Base-by-base conservation (phyloP, 2,329 filamentous ascomycete species). In the Aquanectria penicillioides region DNA sequence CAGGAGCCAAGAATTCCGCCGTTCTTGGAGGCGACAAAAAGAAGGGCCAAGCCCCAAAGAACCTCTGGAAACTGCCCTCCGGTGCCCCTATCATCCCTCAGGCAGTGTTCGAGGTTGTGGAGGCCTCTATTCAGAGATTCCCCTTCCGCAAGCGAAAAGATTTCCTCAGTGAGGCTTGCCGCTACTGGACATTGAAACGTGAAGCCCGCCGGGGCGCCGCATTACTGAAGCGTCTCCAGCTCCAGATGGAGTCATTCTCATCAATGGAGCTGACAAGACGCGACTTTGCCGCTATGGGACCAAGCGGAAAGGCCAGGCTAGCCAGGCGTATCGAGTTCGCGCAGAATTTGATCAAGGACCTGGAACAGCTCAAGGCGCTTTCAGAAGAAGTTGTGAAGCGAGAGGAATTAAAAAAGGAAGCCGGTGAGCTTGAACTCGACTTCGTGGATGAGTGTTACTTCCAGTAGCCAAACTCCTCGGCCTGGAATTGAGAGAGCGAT, bases 121-220 rank as follows among this genome's bases (percentile, higher is more conserved):
- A 97, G 67, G 86, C 87, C 38, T 92, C 94, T 0, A 83, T 99
- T 28, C 86, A 89, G 62, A 88, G 92, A 43, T 98, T 98, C 73
- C 86, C 87, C 29, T 80, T 88, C 57, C 87, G 90, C 25, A 96
- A 95, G 73, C 88, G 93, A 49, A 97, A 96, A 72, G 94, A 97
- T 60, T 99, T 93, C 74, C 89, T 96, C 3, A 90, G 93, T 56
- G 94, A 97, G 75, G 92, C 92, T 2, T 98, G 94, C 78, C 93
- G 93, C 68, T 99, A 98, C 77, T 99, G 95, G 95, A 98, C 95
- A 0, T 77, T 99, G 63, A 99, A 99, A 79, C 88, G 95, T 54
- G 95, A 99, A 75, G 92, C 94, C 61, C 88, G 95, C 28, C 86
- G 95, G 57, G 95, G 95, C 41, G 95, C 95, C 25, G 93, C 95